Base-by-base conservation (phyloP, 495 filamentous ascomycete genomes). In the Rostrohypoxylon terebratum region DNA sequence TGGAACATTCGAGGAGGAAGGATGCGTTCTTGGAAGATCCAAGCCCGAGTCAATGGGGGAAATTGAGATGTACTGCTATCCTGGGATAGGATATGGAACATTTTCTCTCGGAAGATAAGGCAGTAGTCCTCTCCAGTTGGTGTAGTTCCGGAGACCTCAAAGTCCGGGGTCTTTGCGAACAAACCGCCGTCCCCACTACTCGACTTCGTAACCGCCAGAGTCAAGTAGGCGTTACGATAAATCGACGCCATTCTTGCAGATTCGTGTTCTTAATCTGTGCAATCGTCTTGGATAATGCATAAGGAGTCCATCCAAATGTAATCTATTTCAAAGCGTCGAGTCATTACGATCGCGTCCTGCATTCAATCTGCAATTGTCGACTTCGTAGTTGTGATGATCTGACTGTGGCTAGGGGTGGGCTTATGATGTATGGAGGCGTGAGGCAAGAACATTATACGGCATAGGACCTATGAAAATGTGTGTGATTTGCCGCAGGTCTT, bases 261-360 rank as follows among this genome's bases (percentile, higher is more conserved):
- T 7, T 63, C 47, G 4, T 34, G 47, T 44, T 53, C 47, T 47
- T 47, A 63, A 42, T 63, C 60, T 13, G 4, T 2, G 25, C 20
- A 14, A 20, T 54, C 47, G 4, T 63, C 47, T 9, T 63, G 60
- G 11, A 63, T 44, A 47, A 61, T 61, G 8, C 58, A 61, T 10
- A 61, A 25, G 4, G 58, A 47, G 25, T 61, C 58, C 4, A 61
- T 48, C 58, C 58, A 61, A 20, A 61, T 61, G 13, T 48, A 48
- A 33, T 47, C 40, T 16, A 44, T 59, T 11, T 13, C 38, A 16
- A 59, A 44, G 20, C 57, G 57, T 14, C 36, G 6, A 1, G 38
- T 28, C 9, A 59, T 59, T 13, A 11, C 1, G 25, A 59, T 44
- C 11, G 57, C 57, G 0, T 59, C 57, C n/a, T 45, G n/a, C 57